Evolutionary conservation across 2,329 filamentous ascomycete species (phyloP).

Genomic region (Sporothrix pseudoabietina): DNA sequence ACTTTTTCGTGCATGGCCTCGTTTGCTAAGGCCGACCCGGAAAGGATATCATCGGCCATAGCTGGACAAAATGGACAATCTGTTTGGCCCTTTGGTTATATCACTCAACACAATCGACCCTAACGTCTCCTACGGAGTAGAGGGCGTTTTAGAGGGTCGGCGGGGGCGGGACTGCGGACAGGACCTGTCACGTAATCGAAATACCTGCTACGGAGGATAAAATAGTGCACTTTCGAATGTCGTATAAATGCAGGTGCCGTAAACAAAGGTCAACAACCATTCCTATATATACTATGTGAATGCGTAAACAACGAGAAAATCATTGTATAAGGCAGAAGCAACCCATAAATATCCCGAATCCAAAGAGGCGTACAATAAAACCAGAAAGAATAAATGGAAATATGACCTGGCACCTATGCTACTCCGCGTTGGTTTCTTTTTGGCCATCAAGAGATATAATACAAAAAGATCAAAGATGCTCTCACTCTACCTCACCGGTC

Average conservation of each 20-base stretch:
- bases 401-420: not conserved
- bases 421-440: not conserved
- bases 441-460: not conserved
- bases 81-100: not conserved
- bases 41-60: slow-evolving; percentile 20
- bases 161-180: not conserved
- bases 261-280: not conserved
- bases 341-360: not conserved
- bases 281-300: not conserved
- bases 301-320: not conserved
- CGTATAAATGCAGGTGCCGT: not conserved
- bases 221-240: not conserved
- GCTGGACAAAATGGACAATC: not conserved
- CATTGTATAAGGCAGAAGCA: not conserved
- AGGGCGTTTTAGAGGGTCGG: not conserved
- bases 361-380: not conserved
- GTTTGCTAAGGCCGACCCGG: slow-evolving; percentile 12
- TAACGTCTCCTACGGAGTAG: slow-evolving; percentile 12
- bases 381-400: not conserved
- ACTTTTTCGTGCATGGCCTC: not conserved
- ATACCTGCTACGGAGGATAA: not conserved
- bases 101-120: not conserved
- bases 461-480: not conserved
- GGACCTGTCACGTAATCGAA: slow-evolving; percentile 15
- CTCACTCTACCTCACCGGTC: not conserved